Base-by-base conservation (phyloP, 768 basidiomycete genomes). In the Crepidotus variabilis region DNA sequence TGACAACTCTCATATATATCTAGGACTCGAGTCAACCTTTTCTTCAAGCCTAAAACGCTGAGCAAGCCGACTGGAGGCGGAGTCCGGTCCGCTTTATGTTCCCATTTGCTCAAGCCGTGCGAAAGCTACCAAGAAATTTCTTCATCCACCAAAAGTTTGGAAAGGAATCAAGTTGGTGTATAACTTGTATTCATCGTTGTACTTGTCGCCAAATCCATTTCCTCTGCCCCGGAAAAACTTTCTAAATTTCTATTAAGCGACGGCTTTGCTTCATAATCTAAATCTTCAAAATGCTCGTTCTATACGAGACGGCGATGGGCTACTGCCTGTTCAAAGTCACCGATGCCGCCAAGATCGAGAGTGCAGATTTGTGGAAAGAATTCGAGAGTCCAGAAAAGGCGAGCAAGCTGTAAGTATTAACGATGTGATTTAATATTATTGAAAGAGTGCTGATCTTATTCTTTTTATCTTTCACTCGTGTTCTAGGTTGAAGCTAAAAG, bases 311-410 rank as follows among this genome's bases (percentile, higher is more conserved):
- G 1, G 84, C 94, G 39, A 84, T 96, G 73, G 94, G 96, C 73
- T 98, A 94, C 80, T 94, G 92, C 78, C 88, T 99, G 53, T 98
- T 99, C 87, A 97, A 97, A 74, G 81, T 96, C 61, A 87, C 88
- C 52, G 88, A 94, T 75, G 78, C 91, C 39, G 90, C 89, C 54
- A 97, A 95, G 77, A 76, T 96, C 52, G 84, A 87, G 67, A 88
- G 84, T 61, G 87, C 88, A 55, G 87, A 97, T 73, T 73, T 98
- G 50, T 91, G 88, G 83, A 86, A 89, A 75, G 90, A 95, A 72
- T 98, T 98, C 66, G 86, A 94, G 75, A 90, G 86, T 50, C 93
- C 95, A 45, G 94, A 96, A 74, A 81, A 78, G 67, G 95, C 97
- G 53, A 94, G 85, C 74, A 92, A 88, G 78, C 76, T 97, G 96